A percentile compares a stretch with the other conserved stretches of the same genome.
These are phyloP conservation scores for Cylindrodendrum hubeiense DNA, from an alignment of 2,329 filamentous ascomycete species.

Conservation along the genomic window DNA sequence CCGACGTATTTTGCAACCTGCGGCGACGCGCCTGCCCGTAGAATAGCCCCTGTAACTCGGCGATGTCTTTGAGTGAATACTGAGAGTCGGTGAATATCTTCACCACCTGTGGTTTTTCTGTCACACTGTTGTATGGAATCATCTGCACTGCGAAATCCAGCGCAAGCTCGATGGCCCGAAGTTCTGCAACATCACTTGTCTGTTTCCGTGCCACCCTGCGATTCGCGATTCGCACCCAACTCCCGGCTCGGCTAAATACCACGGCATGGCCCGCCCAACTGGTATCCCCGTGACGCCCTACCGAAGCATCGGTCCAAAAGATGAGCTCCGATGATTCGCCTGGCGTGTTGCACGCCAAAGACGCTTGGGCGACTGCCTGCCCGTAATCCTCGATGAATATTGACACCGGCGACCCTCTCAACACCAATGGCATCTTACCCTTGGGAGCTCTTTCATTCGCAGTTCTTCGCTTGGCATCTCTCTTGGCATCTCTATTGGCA, in stretches of 20 bases:
- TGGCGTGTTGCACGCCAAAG: not conserved
- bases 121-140: not conserved
- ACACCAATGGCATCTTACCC: not conserved
- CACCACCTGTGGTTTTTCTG: not conserved
- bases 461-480: not conserved
- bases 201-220: not conserved
- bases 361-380: slow-evolving; percentile 12
- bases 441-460: not conserved
- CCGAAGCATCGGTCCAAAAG: slow-evolving; percentile 28
- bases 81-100: slow-evolving; percentile 28
- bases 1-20: not conserved
- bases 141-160: slow-evolving; percentile 25
- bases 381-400: not conserved
- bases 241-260: slow-evolving; percentile 2
- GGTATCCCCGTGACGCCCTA: not conserved
- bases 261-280: slow-evolving; percentile 5
- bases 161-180: slow-evolving; percentile 26
- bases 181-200: slow-evolving; percentile 1
- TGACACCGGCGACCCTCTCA: not conserved
- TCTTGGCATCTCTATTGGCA: not conserved
- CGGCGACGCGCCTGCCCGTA: not conserved
- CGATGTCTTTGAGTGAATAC: not conserved
- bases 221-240: slow-evolving; percentile 28
- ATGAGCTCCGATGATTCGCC: slow-evolving; percentile 9
- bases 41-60: not conserved